A percentile compares a stretch with the other conserved stretches of the same genome.
Conservation (phyloP, 106 monocot species). For the Dactylorhiza incarnata region DNA sequence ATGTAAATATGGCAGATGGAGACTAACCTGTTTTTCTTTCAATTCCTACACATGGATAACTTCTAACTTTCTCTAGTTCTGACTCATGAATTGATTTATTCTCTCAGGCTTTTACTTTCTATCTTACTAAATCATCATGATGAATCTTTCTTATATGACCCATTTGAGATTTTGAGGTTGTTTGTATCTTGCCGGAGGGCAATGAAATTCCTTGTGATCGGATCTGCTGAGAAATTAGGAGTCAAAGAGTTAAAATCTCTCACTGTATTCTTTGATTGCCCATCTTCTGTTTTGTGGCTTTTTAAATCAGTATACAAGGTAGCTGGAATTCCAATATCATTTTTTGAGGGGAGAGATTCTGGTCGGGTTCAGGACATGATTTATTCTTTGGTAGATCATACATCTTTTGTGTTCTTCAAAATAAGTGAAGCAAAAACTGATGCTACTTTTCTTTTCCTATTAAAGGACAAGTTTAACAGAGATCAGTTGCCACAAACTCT, state of each 20-base stretch:
- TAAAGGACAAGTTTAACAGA: slow-evolving; percentile 2
- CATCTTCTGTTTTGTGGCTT: slow-evolving; percentile 54
- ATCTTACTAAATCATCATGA: slow-evolving; percentile 18
- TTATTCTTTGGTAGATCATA: slow-evolving; percentile 58
- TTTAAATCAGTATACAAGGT: slow-evolving; percentile 48
- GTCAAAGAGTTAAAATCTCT: slow-evolving; percentile 11
- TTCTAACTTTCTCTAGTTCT: background rate
- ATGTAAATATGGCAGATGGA: background rate
- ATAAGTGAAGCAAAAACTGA: slow-evolving; percentile 26
- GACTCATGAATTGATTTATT: background rate
- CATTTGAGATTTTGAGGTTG: slow-evolving; percentile 41
- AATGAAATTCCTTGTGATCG: slow-evolving; percentile 46
- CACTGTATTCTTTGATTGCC: slow-evolving; percentile 16
- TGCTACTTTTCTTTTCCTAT: slow-evolving; percentile 7
- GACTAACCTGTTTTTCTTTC: background rate
- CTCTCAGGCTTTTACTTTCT: slow-evolving; percentile 48
- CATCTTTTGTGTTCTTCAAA: slow-evolving; percentile 45
- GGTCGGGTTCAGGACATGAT: slow-evolving; percentile 28
- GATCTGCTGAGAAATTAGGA: slow-evolving; percentile 17
- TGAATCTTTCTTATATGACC: slow-evolving; percentile 19
- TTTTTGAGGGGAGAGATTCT: slow-evolving; percentile 15
- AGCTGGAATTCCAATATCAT: slow-evolving; percentile 22
- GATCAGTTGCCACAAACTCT: background rate
- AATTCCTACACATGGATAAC: background rate
- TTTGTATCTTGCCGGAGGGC: slow-evolving; percentile 73